A percentile compares a stretch with the other conserved stretches of the same genome.
phyloP scores from a whole-genome alignment of 2,329 filamentous ascomycete genomes.

The Ampelomyces quisqualis region DNA sequence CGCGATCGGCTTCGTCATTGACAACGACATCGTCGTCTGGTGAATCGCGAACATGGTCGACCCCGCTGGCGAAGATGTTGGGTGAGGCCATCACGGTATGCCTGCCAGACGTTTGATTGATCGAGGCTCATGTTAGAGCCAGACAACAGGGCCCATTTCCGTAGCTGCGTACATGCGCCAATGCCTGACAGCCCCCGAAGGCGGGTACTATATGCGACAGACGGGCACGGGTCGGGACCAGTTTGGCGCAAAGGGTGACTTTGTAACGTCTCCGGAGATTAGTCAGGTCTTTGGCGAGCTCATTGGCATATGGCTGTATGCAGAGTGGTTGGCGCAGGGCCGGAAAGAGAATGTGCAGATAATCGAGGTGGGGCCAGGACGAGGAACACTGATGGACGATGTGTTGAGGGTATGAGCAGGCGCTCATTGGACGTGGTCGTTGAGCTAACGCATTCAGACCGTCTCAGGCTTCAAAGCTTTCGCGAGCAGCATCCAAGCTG shows the following conservation, averaged over 20 bases:
- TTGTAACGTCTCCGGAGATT: slow-evolving; percentile 95
- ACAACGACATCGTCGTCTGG: slow-evolving; percentile 15
- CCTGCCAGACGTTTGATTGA: not conserved
- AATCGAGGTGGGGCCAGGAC: slow-evolving; percentile 90
- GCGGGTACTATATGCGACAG: slow-evolving; percentile 88
- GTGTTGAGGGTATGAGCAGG: slow-evolving; percentile 70
- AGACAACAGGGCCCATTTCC: slow-evolving; percentile 86
- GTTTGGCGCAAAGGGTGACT: slow-evolving; percentile 91
- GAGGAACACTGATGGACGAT: slow-evolving; percentile 96
- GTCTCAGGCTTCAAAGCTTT: slow-evolving; percentile 80
- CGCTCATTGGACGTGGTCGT: not conserved
- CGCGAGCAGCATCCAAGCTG: slow-evolving; percentile 72
- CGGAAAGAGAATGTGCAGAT: slow-evolving; percentile 74
- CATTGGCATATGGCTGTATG: slow-evolving; percentile 89
- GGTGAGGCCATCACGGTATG: slow-evolving; percentile 81
- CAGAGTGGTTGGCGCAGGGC: slow-evolving; percentile 95
- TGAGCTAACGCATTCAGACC: slow-evolving; percentile 57
- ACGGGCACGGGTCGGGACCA: slow-evolving; percentile 70
- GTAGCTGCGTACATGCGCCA: slow-evolving; percentile 97
- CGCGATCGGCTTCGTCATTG: slow-evolving; percentile 42
- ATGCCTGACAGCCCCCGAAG: slow-evolving; percentile 86
- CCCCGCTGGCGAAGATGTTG: slow-evolving; percentile 83
- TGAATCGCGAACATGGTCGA: slow-evolving; percentile 72
- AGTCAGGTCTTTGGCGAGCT: slow-evolving; percentile 96
- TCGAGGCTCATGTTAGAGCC: slow-evolving; percentile 1